Conservation (phyloP, 2,329 filamentous ascomycete genomes). For the Ophiostoma ulmi region DNA sequence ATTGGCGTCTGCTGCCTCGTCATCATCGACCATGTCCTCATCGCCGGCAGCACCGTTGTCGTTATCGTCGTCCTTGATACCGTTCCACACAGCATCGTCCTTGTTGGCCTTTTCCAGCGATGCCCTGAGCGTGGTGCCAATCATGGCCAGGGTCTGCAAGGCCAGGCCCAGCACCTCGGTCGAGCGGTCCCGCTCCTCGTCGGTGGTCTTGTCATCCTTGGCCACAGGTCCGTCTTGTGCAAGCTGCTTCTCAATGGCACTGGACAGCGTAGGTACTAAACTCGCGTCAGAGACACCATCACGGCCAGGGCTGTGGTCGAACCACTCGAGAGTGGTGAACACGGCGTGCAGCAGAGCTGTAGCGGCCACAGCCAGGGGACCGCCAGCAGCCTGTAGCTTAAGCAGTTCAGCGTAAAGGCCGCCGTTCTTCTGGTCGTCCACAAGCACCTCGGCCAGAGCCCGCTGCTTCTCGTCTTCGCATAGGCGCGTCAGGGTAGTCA, state of each 20-base stretch:
- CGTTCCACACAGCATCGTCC: constrained; percentile 38
- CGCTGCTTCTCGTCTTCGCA: constrained; percentile 52
- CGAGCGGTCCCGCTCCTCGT: constrained; percentile 24
- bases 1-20: constrained; percentile 33
- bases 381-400: constrained; percentile 44
- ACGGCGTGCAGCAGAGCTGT: constrained; percentile 61
- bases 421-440: constrained; percentile 40
- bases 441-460: constrained; percentile 47
- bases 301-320: constrained; percentile 46
- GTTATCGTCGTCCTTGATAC: constrained; percentile 32
- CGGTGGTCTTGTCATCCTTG: background rate
- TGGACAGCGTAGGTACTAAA: constrained; percentile 44
- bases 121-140: constrained; percentile 55
- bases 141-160: constrained; percentile 59
- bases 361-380: constrained; percentile 49
- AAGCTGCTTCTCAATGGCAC: constrained; percentile 35
- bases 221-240: background rate
- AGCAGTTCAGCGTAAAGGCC: constrained; percentile 48
- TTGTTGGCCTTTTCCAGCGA: constrained; percentile 44
- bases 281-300: constrained; percentile 47
- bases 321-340: constrained; percentile 50
- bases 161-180: constrained; percentile 49
- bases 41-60: constrained; percentile 57
- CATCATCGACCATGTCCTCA: constrained; percentile 36
- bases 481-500: constrained; percentile 53